Evolutionary conservation across 257 asterid genomes (phyloP).

Genomic region (Solanum paucissectum): DNA sequence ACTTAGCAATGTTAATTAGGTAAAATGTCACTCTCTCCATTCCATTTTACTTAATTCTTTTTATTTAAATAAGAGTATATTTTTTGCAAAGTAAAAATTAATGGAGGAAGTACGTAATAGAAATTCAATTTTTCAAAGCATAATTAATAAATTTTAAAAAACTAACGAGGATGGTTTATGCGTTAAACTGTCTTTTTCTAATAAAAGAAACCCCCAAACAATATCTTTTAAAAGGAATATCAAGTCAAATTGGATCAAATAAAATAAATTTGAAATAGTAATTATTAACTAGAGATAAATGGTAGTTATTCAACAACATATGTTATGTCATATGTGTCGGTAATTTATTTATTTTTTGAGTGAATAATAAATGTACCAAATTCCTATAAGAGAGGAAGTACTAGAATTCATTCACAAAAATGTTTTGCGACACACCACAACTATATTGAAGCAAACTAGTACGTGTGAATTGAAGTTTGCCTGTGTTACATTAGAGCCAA

Average conservation of each 20-base stretch:
- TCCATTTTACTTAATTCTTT: not conserved
- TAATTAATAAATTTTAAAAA: not conserved
- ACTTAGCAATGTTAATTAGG: not conserved
- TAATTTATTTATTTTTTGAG: not conserved
- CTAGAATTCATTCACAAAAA: not conserved
- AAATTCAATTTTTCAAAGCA: not conserved
- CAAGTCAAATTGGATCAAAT: not conserved
- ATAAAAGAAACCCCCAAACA: fast-evolving
- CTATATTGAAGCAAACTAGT: not conserved
- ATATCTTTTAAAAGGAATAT: not conserved
- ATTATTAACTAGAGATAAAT: not conserved
- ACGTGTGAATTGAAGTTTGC: not conserved
- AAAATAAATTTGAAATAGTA: not conserved
- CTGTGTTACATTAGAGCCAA: not conserved
- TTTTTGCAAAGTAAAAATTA: too few species aligned
- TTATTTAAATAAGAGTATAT: not conserved
- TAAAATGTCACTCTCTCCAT: not conserved
- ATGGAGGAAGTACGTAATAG: fast-evolving
- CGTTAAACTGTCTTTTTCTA: fast-evolving
- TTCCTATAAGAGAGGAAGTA: not conserved
- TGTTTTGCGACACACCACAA: not conserved
- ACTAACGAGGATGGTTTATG: fast-evolving
- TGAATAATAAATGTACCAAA: not conserved
- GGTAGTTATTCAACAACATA: not conserved
- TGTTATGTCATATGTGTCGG: not conserved